These are phyloP conservation scores for Diplodia mutila DNA, from an alignment of 2,329 filamentous ascomycete species.

Conservation along the genomic window DNA sequence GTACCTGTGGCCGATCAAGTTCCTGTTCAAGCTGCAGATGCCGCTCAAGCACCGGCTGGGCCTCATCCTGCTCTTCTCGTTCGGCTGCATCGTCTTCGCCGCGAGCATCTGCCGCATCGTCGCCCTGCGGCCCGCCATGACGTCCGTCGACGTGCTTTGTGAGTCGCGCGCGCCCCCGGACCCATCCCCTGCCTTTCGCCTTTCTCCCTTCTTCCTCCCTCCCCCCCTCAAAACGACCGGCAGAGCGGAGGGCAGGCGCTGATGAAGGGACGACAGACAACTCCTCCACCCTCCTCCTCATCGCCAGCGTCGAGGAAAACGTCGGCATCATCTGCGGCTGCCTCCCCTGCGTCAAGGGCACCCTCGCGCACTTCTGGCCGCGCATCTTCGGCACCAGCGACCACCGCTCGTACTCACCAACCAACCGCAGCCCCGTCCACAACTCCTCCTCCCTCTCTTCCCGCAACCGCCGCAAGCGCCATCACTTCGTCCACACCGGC, in stretches of 20 bases:
- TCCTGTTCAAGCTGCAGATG: conserved; percentile 31
- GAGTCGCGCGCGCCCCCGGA: no score
- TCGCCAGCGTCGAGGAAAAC: conserved; percentile 36
- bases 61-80: conserved; percentile 28
- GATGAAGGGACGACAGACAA: conserved; percentile 26
- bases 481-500: neutral
- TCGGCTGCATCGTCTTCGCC: conserved; percentile 26
- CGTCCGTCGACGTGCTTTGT: conserved; percentile 3
- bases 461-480: neutral
- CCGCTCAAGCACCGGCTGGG: conserved; percentile 28
- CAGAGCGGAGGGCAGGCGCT: no score
- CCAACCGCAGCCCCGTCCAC: neutral
- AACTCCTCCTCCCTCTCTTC: neutral
- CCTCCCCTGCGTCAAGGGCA: conserved; percentile 37
- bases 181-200: neutral
- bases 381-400: conserved; percentile 1
- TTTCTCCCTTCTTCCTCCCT: neutral
- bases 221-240: no score
- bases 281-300: conserved; percentile 33
- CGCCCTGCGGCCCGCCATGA: neutral
- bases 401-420: neutral
- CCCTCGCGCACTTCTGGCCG: conserved; percentile 29
- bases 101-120: conserved; percentile 15
- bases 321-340: conserved; percentile 39
- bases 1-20: conserved; percentile 31